Evolutionary conservation across 164 flowering plant species (phyloP).

Genomic region (grape (Vitis vinifera)): ASM3070453v1 NC_081814.1:8074501-8075000

Average conservation of each 20-base stretch:
- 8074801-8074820: background rate
- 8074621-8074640: too few species aligned
- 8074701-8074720: background rate
- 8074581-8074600: too few species aligned
- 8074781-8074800: background rate
- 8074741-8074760: background rate
- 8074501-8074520: too few species aligned
- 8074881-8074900: slow-evolving; percentile 67
- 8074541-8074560: too few species aligned
- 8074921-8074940: slow-evolving; percentile 50
- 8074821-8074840: background rate
- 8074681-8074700: too few species aligned
- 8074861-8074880: slow-evolving; percentile 71
- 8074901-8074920: slow-evolving; percentile 39
- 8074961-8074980: slow-evolving; percentile 64
- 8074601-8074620: too few species aligned
- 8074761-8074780: background rate
- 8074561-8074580: too few species aligned
- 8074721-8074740: background rate
- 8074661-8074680: background rate
- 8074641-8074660: background rate
- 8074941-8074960: slow-evolving; percentile 20
- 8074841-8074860: slow-evolving; percentile 64
- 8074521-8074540: too few species aligned
- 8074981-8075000: slow-evolving; percentile 73